A percentile compares a stretch with the other conserved stretches of the same genome.
These are phyloP conservation scores for Leccinum arenicola DNA, from an alignment of 768 basidiomycete genomes.

Conservation along the genomic window DNA sequence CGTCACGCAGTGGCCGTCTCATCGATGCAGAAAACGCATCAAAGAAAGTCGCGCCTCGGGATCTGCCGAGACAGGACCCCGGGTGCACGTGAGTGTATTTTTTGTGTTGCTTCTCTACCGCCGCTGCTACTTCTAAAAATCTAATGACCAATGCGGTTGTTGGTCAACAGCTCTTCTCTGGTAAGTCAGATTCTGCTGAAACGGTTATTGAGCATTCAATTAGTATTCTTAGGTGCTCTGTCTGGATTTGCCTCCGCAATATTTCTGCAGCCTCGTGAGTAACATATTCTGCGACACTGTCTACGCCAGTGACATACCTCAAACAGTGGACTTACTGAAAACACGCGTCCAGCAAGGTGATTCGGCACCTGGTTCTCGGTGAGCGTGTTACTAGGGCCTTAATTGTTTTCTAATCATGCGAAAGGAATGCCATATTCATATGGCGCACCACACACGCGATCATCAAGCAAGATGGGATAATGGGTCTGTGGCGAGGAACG, in stretches of 20 bases:
- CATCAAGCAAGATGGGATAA: slow-evolving; percentile 56
- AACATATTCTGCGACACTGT: not conserved
- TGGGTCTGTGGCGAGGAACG: slow-evolving; percentile 89
- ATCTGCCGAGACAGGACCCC: not conserved
- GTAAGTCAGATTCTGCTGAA: slow-evolving; percentile 3
- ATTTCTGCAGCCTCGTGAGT: slow-evolving; percentile 73
- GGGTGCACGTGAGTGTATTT: not conserved
- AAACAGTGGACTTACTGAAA: slow-evolving; percentile 82
- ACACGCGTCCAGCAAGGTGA: slow-evolving; percentile 89
- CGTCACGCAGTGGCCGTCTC: not conserved
- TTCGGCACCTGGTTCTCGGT: slow-evolving; percentile 40
- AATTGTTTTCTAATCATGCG: not conserved
- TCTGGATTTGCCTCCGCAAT: slow-evolving; percentile 78
- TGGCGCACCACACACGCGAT: slow-evolving; percentile 55
- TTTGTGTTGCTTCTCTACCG: not conserved
- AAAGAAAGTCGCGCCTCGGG: not conserved
- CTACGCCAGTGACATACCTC: not conserved
- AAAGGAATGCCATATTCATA: slow-evolving; percentile 41
- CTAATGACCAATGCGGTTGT: slow-evolving; percentile 26
- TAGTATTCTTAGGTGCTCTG: slow-evolving; percentile 52
- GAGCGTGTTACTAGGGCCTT: slow-evolving; percentile 12
- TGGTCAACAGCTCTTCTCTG: slow-evolving; percentile 30
- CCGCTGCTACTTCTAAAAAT: not conserved
- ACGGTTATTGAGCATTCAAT: not conserved
- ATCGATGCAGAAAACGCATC: not conserved